Percentiles rank a stretch among this genome's conserved stretches.
Evolutionary conservation across 352 stramenopile genomes (phyloP).

Genomic region (Phytophthora agathidicida): DNA sequence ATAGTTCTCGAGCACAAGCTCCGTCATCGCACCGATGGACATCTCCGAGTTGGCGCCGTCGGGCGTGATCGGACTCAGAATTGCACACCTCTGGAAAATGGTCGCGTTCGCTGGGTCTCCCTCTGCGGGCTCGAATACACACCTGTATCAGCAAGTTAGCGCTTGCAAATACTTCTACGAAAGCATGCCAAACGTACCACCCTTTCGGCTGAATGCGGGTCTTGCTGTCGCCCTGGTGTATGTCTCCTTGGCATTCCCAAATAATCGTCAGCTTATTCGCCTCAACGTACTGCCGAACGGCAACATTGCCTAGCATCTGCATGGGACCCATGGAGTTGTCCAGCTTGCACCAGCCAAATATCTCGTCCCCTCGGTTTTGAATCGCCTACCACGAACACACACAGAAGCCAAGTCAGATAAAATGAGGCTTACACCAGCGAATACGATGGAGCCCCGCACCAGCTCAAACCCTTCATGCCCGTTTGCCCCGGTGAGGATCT

Average conservation of each 20-base stretch:
- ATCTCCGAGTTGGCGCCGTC: conserved; percentile 31
- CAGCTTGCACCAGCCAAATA: conserved; percentile 51
- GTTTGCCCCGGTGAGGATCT: conserved; percentile 37
- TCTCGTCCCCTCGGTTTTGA: conserved; percentile 41
- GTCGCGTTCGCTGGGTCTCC: conserved; percentile 35
- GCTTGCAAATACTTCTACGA: not conserved
- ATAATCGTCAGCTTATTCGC: conserved; percentile 47
- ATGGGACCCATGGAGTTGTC: conserved; percentile 35
- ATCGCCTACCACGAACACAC: conserved; percentile 30
- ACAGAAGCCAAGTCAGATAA: no score
- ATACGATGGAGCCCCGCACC: conserved; percentile 32
- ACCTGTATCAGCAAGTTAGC: conserved; percentile 24
- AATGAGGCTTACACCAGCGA: no score
- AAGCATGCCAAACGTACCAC: conserved; percentile 35
- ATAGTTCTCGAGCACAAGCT: conserved; percentile 41
- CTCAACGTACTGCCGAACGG: conserved; percentile 45
- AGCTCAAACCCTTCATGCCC: conserved; percentile 33
- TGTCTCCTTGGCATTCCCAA: conserved; percentile 49
- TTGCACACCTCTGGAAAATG: conserved; percentile 46
- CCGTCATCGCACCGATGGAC: conserved; percentile 44
- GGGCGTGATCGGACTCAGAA: conserved; percentile 39
- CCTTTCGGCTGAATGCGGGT: conserved; percentile 50
- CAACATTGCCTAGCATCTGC: conserved; percentile 46
- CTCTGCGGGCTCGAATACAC: conserved; percentile 48
- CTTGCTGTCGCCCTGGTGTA: conserved; percentile 27